Conservation (phyloP, 192 early-diverging fungal genomes). For the Entomortierella lignicola region DNA sequence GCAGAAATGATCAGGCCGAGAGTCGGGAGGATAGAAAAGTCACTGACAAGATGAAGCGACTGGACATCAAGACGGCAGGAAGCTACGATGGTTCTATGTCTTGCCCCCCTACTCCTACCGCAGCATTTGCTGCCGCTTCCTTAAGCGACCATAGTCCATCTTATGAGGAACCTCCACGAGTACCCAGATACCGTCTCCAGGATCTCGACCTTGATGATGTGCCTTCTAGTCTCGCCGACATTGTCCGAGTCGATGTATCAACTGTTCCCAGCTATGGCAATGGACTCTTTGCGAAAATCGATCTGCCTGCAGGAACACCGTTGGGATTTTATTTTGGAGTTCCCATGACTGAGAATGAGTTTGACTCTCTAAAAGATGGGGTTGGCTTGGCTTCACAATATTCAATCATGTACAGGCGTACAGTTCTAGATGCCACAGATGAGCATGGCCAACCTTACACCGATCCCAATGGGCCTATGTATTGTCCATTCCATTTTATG, state of each 20-base stretch:
- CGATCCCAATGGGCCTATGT: slow-evolving; percentile 67
- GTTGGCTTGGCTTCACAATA: slow-evolving; percentile 86
- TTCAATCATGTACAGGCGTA: slow-evolving; percentile 91
- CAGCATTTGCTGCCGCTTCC: neutral
- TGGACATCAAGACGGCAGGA: slow-evolving; percentile 18
- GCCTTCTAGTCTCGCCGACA: slow-evolving; percentile 66
- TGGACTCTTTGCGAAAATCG: slow-evolving; percentile 78
- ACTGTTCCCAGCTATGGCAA: slow-evolving; percentile 77
- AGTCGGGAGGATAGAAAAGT: slow-evolving; percentile 20
- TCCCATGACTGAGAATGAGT: slow-evolving; percentile 96
- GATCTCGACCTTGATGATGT: slow-evolving; percentile 64
- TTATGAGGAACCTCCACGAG: neutral
- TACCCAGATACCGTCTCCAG: slow-evolving; percentile 23
- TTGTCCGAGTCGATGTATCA: slow-evolving; percentile 72
- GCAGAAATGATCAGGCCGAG: neutral
- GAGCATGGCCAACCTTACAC: slow-evolving; percentile 79
- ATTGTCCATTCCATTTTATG: slow-evolving; percentile 95
- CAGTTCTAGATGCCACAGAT: slow-evolving; percentile 92
- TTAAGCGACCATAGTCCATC: neutral
- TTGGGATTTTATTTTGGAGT: slow-evolving; percentile 97
- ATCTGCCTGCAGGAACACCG: slow-evolving; percentile 77
- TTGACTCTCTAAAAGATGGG: slow-evolving; percentile 87
- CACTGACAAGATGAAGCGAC: slow-evolving; percentile 5
- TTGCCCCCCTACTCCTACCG: slow-evolving; percentile 29
- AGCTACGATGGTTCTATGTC: slow-evolving; percentile 13